These are phyloP conservation scores for Tirmania nivea DNA, from an alignment of 495 filamentous ascomycete species.

Conservation along the genomic window DNA sequence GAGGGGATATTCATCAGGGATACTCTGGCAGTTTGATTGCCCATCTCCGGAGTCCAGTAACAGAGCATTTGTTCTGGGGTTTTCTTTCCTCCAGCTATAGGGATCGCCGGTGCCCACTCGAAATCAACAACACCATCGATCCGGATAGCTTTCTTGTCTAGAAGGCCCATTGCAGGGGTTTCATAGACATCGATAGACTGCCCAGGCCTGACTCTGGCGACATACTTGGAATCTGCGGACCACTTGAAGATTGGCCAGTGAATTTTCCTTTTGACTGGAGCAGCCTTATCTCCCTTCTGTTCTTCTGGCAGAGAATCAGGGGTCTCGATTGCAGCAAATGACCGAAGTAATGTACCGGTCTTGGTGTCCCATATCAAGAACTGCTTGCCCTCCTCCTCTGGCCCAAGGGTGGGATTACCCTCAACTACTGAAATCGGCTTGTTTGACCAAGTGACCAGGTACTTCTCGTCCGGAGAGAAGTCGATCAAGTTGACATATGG, in stretches of 20 bases:
- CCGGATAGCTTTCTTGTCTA: conserved; percentile 77
- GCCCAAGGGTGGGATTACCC: conserved; percentile 35
- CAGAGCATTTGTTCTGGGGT: conserved; percentile 84
- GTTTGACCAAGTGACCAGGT: conserved; percentile 90
- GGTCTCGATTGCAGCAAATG: conserved; percentile 69
- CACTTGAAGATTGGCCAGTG: conserved; percentile 99
- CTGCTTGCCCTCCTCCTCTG: conserved; percentile 96
- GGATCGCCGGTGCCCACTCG: conserved; percentile 78
- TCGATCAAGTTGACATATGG: conserved; percentile 88
- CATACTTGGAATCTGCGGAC: conserved; percentile 93
- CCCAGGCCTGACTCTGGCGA: conserved; percentile 71
- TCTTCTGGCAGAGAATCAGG: conserved; percentile 27
- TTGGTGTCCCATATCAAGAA: conserved; percentile 97
- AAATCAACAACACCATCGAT: conserved; percentile 94
- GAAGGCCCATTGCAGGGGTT: conserved; percentile 68
- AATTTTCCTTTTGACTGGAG: conserved; percentile 52
- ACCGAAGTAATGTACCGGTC: conserved; percentile 70
- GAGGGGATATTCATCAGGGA: conserved; percentile 88
- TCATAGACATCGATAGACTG: conserved; percentile 89
- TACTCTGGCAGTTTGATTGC: conserved; percentile 93
- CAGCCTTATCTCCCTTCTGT: conserved; percentile 35
- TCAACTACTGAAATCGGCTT: conserved; percentile 79
- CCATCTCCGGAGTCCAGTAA: conserved; percentile 98
- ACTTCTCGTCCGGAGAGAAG: conserved; percentile 83
- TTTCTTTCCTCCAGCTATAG: conserved; percentile 48